Evolutionary conservation across 176 grass and related monocot genomes (phyloP).

Genomic region (Cocos nucifera): DNA sequence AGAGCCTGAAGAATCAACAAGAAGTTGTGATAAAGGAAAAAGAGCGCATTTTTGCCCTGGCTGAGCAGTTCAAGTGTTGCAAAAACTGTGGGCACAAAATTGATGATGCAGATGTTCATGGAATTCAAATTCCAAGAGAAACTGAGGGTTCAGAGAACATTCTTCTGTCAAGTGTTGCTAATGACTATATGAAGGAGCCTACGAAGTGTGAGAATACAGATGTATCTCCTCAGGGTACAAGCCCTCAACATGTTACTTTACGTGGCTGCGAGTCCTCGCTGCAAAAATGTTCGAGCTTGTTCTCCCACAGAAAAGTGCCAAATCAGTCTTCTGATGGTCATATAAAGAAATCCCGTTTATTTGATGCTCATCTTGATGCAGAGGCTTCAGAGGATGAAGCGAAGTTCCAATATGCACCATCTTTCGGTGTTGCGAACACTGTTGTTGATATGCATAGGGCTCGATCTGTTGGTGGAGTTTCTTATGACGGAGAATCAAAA

Average conservation of each 20-base stretch:
- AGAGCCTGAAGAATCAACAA: slow-evolving; percentile 48
- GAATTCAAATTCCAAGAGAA: background rate
- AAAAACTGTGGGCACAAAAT: slow-evolving; percentile 62
- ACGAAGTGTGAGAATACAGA: slow-evolving; percentile 19
- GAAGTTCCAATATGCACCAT: slow-evolving; percentile 52
- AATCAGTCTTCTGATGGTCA: slow-evolving; percentile 36
- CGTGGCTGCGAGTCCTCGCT: slow-evolving; percentile 50
- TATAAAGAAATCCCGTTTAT: slow-evolving; percentile 29
- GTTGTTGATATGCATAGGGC: slow-evolving; percentile 30
- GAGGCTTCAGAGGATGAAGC: slow-evolving; percentile 42
- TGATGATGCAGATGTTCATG: slow-evolving; percentile 40
- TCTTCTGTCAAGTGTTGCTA: slow-evolving; percentile 37
- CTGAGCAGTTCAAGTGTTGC: slow-evolving; percentile 66
- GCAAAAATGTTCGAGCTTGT: slow-evolving; percentile 70
- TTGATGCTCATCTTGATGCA: slow-evolving; percentile 51
- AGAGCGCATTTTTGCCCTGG: slow-evolving; percentile 32
- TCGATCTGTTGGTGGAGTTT: slow-evolving; percentile 28
- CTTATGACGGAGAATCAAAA: slow-evolving; percentile 38
- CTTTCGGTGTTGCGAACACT: slow-evolving; percentile 40
- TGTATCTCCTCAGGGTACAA: slow-evolving; percentile 21
- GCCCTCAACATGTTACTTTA: slow-evolving; percentile 30
- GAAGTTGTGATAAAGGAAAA: slow-evolving; percentile 57
- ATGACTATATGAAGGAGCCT: slow-evolving; percentile 3
- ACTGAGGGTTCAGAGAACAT: slow-evolving; percentile 34
- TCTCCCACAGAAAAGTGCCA: slow-evolving; percentile 46